Conservation (phyloP, 2,329 filamentous ascomycete species). For the Colletotrichum sp. region DNA sequence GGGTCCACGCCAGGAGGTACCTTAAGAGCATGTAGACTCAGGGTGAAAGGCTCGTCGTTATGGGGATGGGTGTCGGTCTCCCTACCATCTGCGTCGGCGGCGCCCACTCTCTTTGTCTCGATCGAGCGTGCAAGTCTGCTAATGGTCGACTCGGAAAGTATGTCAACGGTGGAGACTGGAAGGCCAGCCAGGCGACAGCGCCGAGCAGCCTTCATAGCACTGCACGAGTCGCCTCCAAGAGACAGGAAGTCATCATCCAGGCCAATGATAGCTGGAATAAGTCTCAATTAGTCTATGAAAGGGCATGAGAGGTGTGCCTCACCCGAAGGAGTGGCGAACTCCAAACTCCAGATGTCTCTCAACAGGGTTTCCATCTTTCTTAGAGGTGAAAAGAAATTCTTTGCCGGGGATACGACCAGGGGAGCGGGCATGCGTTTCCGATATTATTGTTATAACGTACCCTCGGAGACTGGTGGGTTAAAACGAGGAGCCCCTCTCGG, state of each 20-base stretch:
- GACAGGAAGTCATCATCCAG: not conserved
- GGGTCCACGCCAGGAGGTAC: not conserved
- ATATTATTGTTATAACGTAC: not conserved
- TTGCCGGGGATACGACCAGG: not conserved
- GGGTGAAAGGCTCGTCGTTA: not conserved
- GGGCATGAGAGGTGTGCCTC: not conserved
- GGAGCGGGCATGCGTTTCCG: not conserved
- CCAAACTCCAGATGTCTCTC: not conserved
- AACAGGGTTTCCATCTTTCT: not conserved
- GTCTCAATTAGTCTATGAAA: not conserved
- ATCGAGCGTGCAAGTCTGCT: not conserved
- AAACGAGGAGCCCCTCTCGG: not conserved
- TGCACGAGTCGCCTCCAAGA: not conserved
- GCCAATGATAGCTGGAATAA: not conserved
- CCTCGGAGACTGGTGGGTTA: not conserved
- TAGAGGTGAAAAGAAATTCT: not conserved
- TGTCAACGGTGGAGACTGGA: not conserved
- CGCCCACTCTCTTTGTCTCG: not conserved
- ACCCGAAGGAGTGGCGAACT: not conserved
- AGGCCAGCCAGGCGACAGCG: not conserved
- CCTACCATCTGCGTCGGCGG: not conserved
- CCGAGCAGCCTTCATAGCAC: not conserved
- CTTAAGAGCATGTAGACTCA: not conserved
- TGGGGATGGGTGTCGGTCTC: not conserved
- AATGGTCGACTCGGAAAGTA: not conserved